phyloP scores from a whole-genome alignment of 805 yeast genomes.

The Candida ortonii region DNA sequence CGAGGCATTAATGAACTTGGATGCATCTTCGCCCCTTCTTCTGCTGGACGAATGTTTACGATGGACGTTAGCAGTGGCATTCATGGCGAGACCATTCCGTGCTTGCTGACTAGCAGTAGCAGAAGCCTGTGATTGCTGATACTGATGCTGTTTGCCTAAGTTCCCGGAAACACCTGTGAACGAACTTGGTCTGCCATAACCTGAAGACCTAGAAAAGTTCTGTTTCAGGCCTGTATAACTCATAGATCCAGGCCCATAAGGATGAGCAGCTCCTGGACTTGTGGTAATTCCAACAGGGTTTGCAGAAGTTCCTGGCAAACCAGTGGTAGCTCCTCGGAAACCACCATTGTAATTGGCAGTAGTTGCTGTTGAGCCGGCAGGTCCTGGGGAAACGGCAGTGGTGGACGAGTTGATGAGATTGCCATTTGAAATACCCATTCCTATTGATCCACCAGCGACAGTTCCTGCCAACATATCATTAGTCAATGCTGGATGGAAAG shows the following conservation, averaged over 20 bases:
- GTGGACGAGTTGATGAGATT: constrained; percentile 1
- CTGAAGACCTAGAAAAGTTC: constrained; percentile 3
- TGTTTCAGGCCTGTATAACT: too few relatives aligned
- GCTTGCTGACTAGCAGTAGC: constrained; percentile 7
- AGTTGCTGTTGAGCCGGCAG: constrained; percentile 1
- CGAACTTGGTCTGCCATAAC: constrained; percentile 13
- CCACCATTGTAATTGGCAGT: too few relatives aligned
- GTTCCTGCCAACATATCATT: constrained; percentile 27
- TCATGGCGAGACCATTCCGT: constrained; percentile 22
- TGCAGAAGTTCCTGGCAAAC: too few relatives aligned
- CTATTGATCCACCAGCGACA: constrained; percentile 29
- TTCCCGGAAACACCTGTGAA: constrained; percentile 12
- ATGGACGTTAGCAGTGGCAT: constrained; percentile 34
- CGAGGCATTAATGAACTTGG: constrained; percentile 64
- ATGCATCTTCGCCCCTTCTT: constrained; percentile 60
- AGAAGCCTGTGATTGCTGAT: constrained; percentile 9
- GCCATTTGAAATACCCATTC: constrained; percentile 25
- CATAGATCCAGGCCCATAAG: too few relatives aligned
- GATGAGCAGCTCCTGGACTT: too few relatives aligned
- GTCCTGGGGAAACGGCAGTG: constrained; percentile 1
- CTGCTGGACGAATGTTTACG: constrained; percentile 34
- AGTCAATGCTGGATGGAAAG: constrained; percentile 26
- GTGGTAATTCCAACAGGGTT: too few relatives aligned
- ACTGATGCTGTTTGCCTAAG: constrained; percentile 7
- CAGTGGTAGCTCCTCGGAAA: too few relatives aligned